These are phyloP conservation scores for Entophlyctis luteolus DNA, from an alignment of 192 early-diverging fungal species.

Conservation along the genomic window DNA sequence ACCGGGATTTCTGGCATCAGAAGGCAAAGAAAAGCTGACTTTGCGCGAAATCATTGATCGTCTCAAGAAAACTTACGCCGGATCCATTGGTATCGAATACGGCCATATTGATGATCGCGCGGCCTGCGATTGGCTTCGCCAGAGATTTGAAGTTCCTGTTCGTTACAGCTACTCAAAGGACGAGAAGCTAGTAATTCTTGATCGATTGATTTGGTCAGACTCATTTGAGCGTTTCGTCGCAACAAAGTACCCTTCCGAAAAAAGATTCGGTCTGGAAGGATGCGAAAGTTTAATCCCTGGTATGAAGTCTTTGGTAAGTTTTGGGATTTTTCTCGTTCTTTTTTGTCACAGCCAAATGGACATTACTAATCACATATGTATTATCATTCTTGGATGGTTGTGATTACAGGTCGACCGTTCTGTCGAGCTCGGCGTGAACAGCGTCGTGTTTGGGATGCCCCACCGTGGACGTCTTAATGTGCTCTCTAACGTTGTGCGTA, in stretches of 20 bases:
- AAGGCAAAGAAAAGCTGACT: conserved; percentile 68
- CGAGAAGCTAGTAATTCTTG: conserved; percentile 87
- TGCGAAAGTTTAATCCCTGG: conserved; percentile 96
- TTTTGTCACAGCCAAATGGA: neutral
- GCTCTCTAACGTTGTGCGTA: conserved; percentile 97
- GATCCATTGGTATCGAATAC: conserved; percentile 94
- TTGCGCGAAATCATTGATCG: conserved; percentile 85
- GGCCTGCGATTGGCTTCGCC: conserved; percentile 95
- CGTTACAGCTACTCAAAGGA: conserved; percentile 86
- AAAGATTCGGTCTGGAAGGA: conserved; percentile 97
- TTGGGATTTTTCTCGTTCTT: neutral
- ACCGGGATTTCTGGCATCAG: conserved; percentile 67
- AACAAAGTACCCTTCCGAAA: conserved; percentile 94
- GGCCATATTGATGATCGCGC: conserved; percentile 95
- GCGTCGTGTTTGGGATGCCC: conserved; percentile 97
- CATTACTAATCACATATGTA: neutral
- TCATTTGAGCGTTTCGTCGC: conserved; percentile 94
- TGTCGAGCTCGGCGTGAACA: conserved; percentile 91
- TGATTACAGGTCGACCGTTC: conserved; percentile 80
- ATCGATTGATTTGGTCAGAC: conserved; percentile 95
- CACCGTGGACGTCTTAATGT: conserved; percentile 99
- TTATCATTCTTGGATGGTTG: neutral
- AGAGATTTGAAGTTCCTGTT: conserved; percentile 84
- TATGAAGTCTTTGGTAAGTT: conserved; percentile 88
- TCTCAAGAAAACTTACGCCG: conserved; percentile 84